Evolutionary conservation across 345 rosid species (phyloP).

Genomic region (Bruguiera parviflora): DNA sequence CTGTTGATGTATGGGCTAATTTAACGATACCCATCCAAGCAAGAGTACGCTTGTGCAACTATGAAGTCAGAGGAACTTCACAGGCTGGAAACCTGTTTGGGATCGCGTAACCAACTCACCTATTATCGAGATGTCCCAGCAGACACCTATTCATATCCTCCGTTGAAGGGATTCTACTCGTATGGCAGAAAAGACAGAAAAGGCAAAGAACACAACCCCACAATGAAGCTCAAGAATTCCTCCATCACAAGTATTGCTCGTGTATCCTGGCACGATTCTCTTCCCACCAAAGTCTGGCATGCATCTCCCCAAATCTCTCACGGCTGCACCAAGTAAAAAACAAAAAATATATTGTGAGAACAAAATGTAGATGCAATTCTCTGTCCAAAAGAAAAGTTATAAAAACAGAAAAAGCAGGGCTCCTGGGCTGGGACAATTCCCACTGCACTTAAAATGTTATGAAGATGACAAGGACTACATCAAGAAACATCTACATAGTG

Average conservation of each 20-base stretch:
- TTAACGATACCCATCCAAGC: constrained; percentile 3
- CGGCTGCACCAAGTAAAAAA: constrained; percentile 50
- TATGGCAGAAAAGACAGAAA: constrained; percentile 8
- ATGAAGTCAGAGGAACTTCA: constrained; percentile 12
- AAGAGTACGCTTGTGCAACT: background rate
- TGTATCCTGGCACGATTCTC: constrained; percentile 94
- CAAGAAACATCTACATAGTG: constrained; percentile 20
- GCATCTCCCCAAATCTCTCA: constrained; percentile 92
- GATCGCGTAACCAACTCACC: constrained; percentile 2
- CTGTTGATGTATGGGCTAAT: constrained; percentile 7
- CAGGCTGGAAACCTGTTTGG: background rate
- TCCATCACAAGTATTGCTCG: constrained; percentile 70
- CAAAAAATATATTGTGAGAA: no score
- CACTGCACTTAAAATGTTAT: background rate
- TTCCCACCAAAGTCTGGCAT: constrained; percentile 98
- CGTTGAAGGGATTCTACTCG: constrained; percentile 14
- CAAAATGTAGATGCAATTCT: no score
- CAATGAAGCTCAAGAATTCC: constrained; percentile 7
- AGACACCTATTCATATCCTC: constrained; percentile 29
- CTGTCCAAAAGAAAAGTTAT: no score
- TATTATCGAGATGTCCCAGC: constrained; percentile 25
- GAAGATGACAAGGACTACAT: background rate
- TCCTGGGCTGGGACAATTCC: background rate
- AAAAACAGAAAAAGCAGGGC: no score
- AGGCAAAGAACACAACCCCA: constrained; percentile 14